Evolutionary conservation across 805 yeast species (phyloP).

Genomic region (Cyberlindnera japonica): DNA sequence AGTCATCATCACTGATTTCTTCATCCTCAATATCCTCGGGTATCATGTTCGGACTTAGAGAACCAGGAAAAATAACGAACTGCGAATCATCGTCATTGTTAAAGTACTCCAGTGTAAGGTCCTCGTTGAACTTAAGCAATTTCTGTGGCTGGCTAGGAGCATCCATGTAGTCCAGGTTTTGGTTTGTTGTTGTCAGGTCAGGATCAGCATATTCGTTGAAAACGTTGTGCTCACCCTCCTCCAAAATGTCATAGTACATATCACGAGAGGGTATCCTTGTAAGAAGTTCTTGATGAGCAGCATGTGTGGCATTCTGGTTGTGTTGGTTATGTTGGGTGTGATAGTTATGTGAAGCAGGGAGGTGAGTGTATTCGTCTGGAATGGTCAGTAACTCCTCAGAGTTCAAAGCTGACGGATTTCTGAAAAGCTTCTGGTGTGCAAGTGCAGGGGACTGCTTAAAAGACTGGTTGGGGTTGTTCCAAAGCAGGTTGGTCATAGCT

Average conservation of each 20-base stretch:
- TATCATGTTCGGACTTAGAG: slow-evolving; percentile 19
- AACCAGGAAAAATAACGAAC: slow-evolving; percentile 22
- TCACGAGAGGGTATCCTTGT: slow-evolving; percentile 20
- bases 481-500: slow-evolving; percentile 9
- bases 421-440: slow-evolving; percentile 16
- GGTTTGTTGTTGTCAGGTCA: slow-evolving; percentile 25
- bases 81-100: slow-evolving; percentile 22
- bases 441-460: slow-evolving; percentile 13
- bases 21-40: slow-evolving; percentile 28
- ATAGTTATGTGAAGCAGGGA: slow-evolving; percentile 2
- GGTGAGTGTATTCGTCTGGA: slow-evolving; percentile 16
- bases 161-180: slow-evolving; percentile 10
- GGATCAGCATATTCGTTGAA: slow-evolving; percentile 28
- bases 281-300: slow-evolving; percentile 8
- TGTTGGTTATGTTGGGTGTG: not conserved
- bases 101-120: slow-evolving; percentile 25
- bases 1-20: slow-evolving; percentile 25
- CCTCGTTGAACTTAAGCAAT: slow-evolving; percentile 28
- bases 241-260: slow-evolving; percentile 26
- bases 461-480: slow-evolving; percentile 14
- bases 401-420: slow-evolving; percentile 22
- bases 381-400: slow-evolving; percentile 26
- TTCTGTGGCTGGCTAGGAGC: slow-evolving; percentile 10
- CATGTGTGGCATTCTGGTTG: slow-evolving; percentile 2
- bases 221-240: slow-evolving; percentile 14